These are phyloP conservation scores for Hibiscus syriacus DNA, from an alignment of 345 rosid genomes.

Conservation along the genomic window DNA sequence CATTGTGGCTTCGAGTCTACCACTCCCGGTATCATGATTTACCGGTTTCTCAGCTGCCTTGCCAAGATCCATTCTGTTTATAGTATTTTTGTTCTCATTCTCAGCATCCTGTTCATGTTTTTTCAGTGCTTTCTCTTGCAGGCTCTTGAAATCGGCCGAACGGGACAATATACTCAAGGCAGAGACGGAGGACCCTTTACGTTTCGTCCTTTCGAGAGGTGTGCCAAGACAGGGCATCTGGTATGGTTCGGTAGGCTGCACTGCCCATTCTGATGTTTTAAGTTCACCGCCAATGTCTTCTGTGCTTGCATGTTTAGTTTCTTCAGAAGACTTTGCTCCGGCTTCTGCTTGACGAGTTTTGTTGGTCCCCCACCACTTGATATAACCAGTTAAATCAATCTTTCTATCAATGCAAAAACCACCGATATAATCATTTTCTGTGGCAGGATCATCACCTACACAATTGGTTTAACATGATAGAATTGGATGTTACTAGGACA, in stretches of 20 bases:
- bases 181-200: conserved; percentile 44
- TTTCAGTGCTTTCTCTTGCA: conserved; percentile 71
- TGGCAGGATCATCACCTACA: conserved; percentile 68
- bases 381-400: conserved; percentile 73
- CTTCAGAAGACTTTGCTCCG: conserved; percentile 56
- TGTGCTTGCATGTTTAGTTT: conserved; percentile 37
- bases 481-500: not conserved
- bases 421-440: conserved; percentile 65
- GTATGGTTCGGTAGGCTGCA: conserved; percentile 72
- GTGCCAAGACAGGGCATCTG: conserved; percentile 76
- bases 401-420: conserved; percentile 71
- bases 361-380: conserved; percentile 91
- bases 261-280: conserved; percentile 57
- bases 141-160: conserved; percentile 73
- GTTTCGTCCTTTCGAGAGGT: conserved; percentile 35
- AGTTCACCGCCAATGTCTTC: conserved; percentile 77
- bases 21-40: conserved; percentile 38
- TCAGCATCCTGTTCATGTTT: conserved; percentile 51
- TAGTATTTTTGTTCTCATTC: conserved; percentile 62
- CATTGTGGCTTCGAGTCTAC: conserved; percentile 46
- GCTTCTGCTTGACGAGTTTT: conserved; percentile 66
- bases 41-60: conserved; percentile 66
- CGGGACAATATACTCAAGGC: conserved; percentile 73
- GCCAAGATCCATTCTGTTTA: conserved; percentile 68
- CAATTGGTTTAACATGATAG: conserved; percentile 20